Percentiles rank a stretch among this genome's conserved stretches.
phyloP scores from a whole-genome alignment of 345 rosid species.

The Heritiera littoralis region DNA sequence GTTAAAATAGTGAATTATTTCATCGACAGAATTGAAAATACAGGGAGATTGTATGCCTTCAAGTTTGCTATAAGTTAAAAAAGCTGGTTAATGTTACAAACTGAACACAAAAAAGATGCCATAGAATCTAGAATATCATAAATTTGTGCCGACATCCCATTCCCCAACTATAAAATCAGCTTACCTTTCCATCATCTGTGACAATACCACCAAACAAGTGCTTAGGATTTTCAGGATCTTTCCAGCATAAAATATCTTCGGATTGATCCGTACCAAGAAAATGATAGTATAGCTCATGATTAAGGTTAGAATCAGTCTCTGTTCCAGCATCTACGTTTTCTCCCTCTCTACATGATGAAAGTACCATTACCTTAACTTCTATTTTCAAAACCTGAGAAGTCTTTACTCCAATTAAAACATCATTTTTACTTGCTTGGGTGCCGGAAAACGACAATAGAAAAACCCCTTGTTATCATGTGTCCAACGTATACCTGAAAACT shows the following conservation, averaged over 20 bases:
- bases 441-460: constrained; percentile 88
- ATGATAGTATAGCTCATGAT: constrained; percentile 84
- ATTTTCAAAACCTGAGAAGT: background rate
- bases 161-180: background rate
- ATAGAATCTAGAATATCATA: background rate
- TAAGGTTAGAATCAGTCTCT: constrained; percentile 80
- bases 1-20: background rate
- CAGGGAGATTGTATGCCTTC: background rate
- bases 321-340: constrained; percentile 86
- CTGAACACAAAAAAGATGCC: background rate
- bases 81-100: background rate
- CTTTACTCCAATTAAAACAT: background rate
- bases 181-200: constrained; percentile 92
- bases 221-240: constrained; percentile 78
- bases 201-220: constrained; percentile 51
- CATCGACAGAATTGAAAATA: background rate
- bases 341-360: constrained; percentile 59
- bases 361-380: background rate
- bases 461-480: constrained; percentile 87
- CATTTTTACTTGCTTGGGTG: constrained; percentile 66
- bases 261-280: constrained; percentile 72
- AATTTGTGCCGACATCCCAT: background rate
- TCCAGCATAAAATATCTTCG: constrained; percentile 91
- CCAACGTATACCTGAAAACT: constrained; percentile 80
- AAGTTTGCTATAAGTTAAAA: background rate